These are phyloP conservation scores for Globisporangium spiculum DNA, from an alignment of 352 stramenopile species.

Conservation along the genomic window DNA sequence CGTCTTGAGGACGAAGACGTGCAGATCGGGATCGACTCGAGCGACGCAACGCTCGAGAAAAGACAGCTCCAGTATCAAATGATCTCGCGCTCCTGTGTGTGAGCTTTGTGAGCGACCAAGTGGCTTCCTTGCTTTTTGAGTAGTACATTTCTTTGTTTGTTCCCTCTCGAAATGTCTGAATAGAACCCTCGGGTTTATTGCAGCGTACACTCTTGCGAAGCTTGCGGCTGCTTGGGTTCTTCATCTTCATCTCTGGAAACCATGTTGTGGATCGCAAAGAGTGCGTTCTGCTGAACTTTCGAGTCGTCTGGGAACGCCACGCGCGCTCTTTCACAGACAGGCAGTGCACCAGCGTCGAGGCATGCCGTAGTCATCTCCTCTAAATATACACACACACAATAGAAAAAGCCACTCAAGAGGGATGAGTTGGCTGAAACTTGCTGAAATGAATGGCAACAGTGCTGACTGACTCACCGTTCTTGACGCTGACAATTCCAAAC, in stretches of 20 bases:
- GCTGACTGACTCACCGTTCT: conserved; percentile 28
- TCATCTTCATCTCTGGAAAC: conserved; percentile 20
- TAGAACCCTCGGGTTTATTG: conserved; percentile 5
- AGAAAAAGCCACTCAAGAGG: neutral
- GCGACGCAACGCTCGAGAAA: conserved; percentile 24
- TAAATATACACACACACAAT: conserved; percentile 4
- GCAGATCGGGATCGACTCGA: conserved; percentile 30
- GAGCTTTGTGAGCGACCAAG: neutral
- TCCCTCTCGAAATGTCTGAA: neutral
- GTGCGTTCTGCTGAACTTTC: conserved; percentile 53
- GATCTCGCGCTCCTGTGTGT: conserved; percentile 20
- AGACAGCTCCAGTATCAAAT: conserved; percentile 28
- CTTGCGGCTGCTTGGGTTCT: conserved; percentile 1
- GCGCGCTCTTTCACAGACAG: conserved; percentile 49
- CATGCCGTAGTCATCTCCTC: conserved; percentile 45
- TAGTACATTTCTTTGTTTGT: neutral
- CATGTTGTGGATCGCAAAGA: conserved; percentile 42
- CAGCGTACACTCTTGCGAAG: conserved; percentile 7
- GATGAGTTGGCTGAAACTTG: neutral
- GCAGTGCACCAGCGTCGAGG: conserved; percentile 46
- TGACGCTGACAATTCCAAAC: conserved; percentile 44
- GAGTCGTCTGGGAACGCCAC: conserved; percentile 39
- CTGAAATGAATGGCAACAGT: neutral
- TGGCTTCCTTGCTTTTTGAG: neutral
- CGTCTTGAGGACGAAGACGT: conserved; percentile 21